A percentile compares a stretch with the other conserved stretches of the same genome.
These are phyloP conservation scores for Echria macrotheca DNA, from an alignment of 495 filamentous ascomycete species.

Conservation along the genomic window DNA sequence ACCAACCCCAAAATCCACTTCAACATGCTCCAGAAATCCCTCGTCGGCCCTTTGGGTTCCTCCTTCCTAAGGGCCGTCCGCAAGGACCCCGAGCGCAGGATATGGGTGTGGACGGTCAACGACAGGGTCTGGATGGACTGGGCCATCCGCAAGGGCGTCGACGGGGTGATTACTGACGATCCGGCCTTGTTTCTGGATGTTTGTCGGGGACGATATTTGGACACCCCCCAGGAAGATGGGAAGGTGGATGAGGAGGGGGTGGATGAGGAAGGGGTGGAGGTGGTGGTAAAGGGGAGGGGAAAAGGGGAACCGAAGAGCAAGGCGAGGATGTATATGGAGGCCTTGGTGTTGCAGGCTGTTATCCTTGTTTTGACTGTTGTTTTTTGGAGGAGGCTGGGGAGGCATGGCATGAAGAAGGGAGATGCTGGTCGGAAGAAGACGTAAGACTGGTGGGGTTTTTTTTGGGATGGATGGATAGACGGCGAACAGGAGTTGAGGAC, in stretches of 20 bases:
- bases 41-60: conserved; percentile 59
- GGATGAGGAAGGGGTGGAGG: too few relatives aligned
- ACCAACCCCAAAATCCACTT: conserved; percentile 63
- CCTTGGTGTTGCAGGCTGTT: conserved; percentile 17
- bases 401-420: neutral
- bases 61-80: conserved; percentile 59
- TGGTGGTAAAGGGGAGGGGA: conserved; percentile 1
- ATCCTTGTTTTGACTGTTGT: conserved; percentile 10
- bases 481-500: neutral
- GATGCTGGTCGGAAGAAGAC: too few relatives aligned
- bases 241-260: neutral
- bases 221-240: neutral
- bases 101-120: conserved; percentile 87
- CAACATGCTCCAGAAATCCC: conserved; percentile 62
- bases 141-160: conserved; percentile 45
- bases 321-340: conserved; percentile 14
- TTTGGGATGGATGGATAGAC: neutral
- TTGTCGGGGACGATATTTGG: conserved; percentile 23
- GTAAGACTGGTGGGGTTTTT: neutral
- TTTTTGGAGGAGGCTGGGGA: conserved; percentile 12
- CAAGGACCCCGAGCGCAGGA: conserved; percentile 44
- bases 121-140: conserved; percentile 67
- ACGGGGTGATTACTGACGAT: conserved; percentile 55
- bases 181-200: conserved; percentile 44
- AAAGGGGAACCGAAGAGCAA: neutral